These are phyloP conservation scores for Boletus coccyginus DNA, from an alignment of 768 basidiomycete genomes.

Conservation along the genomic window DNA sequence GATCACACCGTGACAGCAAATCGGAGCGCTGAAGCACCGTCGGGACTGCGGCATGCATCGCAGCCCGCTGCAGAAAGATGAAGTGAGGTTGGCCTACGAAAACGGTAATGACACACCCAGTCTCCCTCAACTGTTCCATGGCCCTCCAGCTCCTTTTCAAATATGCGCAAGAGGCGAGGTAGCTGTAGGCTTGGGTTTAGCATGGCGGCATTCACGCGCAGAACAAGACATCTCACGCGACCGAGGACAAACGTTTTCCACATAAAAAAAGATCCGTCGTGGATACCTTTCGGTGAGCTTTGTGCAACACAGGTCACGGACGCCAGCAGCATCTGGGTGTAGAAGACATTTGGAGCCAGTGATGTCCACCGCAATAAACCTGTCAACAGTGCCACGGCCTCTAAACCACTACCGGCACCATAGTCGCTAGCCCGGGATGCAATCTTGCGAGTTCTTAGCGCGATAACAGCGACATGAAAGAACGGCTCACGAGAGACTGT, in stretches of 20 bases:
- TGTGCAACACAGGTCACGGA: conserved; percentile 63
- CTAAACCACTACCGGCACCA: conserved; percentile 56
- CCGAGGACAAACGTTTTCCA: conserved; percentile 76
- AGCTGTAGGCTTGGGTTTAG: conserved; percentile 41
- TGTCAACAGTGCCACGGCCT: conserved; percentile 53
- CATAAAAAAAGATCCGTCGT: conserved; percentile 37
- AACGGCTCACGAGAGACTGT: conserved; percentile 53
- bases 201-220: background rate
- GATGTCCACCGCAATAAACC: conserved; percentile 59
- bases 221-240: conserved; percentile 46
- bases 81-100: background rate
- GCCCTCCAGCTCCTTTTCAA: conserved; percentile 53
- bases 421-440: conserved; percentile 55
- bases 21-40: conserved; percentile 50
- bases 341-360: conserved; percentile 62
- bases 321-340: conserved; percentile 63
- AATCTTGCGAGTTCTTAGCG: conserved; percentile 41
- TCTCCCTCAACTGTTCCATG: conserved; percentile 49
- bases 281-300: conserved; percentile 33
- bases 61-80: conserved; percentile 32
- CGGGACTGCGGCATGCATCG: conserved; percentile 50
- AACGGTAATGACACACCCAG: conserved; percentile 44
- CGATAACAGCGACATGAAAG: background rate
- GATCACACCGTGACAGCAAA: conserved; percentile 54
- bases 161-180: conserved; percentile 54